Conservation (phyloP, 2,329 filamentous ascomycete genomes). For the Pezicula radicicola region DNA sequence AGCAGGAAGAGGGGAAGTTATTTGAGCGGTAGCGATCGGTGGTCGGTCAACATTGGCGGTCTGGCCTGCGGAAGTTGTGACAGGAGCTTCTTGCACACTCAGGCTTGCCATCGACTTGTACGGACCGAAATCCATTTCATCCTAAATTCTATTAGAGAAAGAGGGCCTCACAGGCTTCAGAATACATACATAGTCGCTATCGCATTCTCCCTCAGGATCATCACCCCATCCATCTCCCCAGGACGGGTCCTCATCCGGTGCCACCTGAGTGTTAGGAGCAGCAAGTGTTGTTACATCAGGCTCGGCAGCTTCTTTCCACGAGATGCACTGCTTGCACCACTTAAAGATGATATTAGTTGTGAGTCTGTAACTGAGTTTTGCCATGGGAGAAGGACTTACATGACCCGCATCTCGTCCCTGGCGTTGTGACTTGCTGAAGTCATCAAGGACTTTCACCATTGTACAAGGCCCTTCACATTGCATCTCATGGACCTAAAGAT, state of each 20-base stretch:
- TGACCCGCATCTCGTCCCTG: constrained; percentile 29
- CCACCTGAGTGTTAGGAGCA: constrained; percentile 12
- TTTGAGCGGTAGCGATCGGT: too few species aligned
- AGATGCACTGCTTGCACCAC: constrained; percentile 35
- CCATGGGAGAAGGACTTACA: constrained; percentile 16
- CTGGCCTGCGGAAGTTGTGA: not conserved
- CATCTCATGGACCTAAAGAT: constrained; percentile 40
- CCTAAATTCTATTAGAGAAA: not conserved
- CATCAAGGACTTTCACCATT: constrained; percentile 40
- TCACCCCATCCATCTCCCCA: not conserved
- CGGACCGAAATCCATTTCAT: not conserved
- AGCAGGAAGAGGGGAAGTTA: too few species aligned
- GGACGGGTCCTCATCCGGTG: constrained; percentile 14
- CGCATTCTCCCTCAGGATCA: not conserved
- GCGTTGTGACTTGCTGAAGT: constrained; percentile 46
- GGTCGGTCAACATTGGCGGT: not conserved
- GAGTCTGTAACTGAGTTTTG: not conserved
- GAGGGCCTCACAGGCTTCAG: not conserved
- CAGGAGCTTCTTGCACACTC: not conserved
- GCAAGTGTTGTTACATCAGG: constrained; percentile 11
- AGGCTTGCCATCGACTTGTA: not conserved
- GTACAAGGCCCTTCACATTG: constrained; percentile 43
- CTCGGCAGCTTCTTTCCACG: constrained; percentile 17
- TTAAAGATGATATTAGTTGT: constrained; percentile 16
- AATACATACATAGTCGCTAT: not conserved